A percentile compares a stretch with the other conserved stretches of the same genome.
These are phyloP conservation scores for Silene coronaria DNA, from an alignment of 179 eudicot species.

Conservation along the genomic window DNA sequence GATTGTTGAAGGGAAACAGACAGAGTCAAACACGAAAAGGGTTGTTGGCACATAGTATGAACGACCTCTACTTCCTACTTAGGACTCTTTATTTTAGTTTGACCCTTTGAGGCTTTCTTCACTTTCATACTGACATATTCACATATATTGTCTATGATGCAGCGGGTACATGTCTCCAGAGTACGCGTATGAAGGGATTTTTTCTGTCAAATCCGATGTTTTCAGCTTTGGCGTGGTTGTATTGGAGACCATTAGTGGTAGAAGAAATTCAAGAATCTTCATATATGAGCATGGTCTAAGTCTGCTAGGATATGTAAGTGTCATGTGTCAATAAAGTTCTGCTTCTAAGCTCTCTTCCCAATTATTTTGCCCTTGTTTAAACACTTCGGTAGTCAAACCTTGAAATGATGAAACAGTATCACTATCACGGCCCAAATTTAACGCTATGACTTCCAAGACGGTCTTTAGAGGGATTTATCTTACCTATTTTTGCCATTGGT, in stretches of 20 bases:
- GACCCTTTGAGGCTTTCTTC: background rate
- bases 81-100: background rate
- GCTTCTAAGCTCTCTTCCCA: background rate
- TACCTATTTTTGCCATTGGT: too few relatives aligned
- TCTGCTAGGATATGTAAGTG: conserved; percentile 26
- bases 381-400: background rate
- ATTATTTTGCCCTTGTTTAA: background rate
- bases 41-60: conserved; percentile 30
- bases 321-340: conserved; percentile 7
- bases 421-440: too few relatives aligned
- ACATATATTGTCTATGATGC: conserved; percentile 2
- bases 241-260: conserved; percentile 28
- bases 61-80: background rate
- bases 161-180: conserved; percentile 32
- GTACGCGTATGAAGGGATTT: conserved; percentile 27
- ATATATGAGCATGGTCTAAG: conserved; percentile 21
- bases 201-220: conserved; percentile 32
- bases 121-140: background rate
- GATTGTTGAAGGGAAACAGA: conserved; percentile 29
- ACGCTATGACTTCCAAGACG: too few relatives aligned
- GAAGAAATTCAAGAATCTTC: conserved; percentile 26
- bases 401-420: too few relatives aligned
- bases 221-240: conserved; percentile 31
- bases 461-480: too few relatives aligned
- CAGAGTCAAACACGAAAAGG: conserved; percentile 22